Evolutionary conservation across 495 filamentous ascomycete species (phyloP), one percentile per base, ranked within the genome.

Genomic region (Coniosporium apollinis): DNA sequence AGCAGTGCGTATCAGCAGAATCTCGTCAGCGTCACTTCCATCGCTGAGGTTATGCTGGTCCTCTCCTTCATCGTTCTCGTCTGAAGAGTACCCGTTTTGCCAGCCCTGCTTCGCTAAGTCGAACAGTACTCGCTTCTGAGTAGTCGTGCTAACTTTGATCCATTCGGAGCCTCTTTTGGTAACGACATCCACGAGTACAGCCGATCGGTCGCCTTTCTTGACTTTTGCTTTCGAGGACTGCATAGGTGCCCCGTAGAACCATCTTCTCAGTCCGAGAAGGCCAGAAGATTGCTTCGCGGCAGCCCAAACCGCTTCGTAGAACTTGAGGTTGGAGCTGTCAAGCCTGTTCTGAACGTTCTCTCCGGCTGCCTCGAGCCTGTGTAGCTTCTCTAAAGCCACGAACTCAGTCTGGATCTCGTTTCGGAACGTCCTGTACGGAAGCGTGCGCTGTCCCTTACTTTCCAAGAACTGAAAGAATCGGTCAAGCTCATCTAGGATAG

Each of bases 1-100:
- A 0, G 67, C 73, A 37, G 67, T 56, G 38, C 69, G 70, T 34
- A 79, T 54, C n/a, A 79, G 36, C 2, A 51, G 44, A 1, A 60
- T 39, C 36, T 45, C 34, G 19, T 56, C 44, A 17, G 51, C 44
- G 20, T 55, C 55, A 25, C 38, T 34, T 9, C 41, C 41, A 17
- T 43, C 31, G 29, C 28, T 22, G 17, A 11, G 33, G 7, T 9
- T 20, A 3, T 22, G 17, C 14, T 34, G 21, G 2, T 21, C 31
- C 10, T 44, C 44, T 5, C 31, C 26, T 14, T 38, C 51, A 28
- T 65, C 63, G 37, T 64, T 41, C 42, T 69, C 62, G 13, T 62
- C 57, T 19, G 34, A 25, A 3, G 22, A 33, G 21, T 46, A 37
- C 2, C 19, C 34, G 20, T 58, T 42, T 22, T 45, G 42, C 52